phyloP scores from a whole-genome alignment of 164 flowering plant species.

The Magnolia sinica region DNA sequence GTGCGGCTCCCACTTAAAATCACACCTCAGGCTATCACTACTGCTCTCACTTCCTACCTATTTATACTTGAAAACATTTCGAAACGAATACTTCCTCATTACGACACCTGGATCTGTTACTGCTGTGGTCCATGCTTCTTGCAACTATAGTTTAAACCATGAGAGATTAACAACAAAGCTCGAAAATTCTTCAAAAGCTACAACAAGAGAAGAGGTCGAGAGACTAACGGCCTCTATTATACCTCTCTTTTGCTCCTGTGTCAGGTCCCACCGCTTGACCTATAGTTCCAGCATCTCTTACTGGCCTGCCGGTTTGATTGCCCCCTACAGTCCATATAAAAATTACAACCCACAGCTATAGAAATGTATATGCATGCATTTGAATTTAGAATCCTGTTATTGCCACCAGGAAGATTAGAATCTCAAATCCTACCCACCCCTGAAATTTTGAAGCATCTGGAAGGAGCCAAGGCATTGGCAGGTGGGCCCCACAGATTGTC shows the following conservation, averaged over 20 bases:
- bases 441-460: not conserved
- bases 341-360: not conserved
- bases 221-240: slow-evolving; percentile 5
- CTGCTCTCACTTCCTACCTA: not conserved
- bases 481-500: not conserved
- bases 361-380: not conserved
- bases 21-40: not conserved
- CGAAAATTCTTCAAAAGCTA: not conserved
- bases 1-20: not conserved
- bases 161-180: not conserved
- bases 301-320: not conserved
- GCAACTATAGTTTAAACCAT: not conserved
- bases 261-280: not conserved
- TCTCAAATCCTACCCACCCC: not conserved
- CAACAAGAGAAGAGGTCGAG: not conserved
- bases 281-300: not conserved
- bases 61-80: not conserved
- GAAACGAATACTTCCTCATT: not conserved
- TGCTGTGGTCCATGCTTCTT: no score
- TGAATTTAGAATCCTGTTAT: not conserved
- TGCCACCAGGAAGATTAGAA: not conserved
- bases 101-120: no score
- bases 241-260: slow-evolving; percentile 1
- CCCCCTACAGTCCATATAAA: not conserved
- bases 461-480: not conserved